Conservation (phyloP, 139 green algal genomes). For the Chlorella vulgaris region DNA sequence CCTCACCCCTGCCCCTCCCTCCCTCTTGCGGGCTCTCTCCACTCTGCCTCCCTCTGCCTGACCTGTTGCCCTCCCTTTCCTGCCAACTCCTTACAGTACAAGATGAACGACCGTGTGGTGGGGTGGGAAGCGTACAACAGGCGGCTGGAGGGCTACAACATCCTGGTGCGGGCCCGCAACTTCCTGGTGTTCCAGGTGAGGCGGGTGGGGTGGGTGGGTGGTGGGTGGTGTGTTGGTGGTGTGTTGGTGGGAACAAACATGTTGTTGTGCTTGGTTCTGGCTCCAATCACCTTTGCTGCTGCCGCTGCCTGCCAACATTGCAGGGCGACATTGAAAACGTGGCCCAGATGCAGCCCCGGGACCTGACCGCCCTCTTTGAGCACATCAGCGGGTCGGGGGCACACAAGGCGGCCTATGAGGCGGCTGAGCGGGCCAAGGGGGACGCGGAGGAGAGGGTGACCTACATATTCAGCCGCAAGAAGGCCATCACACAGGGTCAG, state of each 20-base stretch:
- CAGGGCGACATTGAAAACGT: constrained; percentile 97
- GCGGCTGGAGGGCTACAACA: constrained; percentile 78
- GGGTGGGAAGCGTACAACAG: constrained; percentile 88
- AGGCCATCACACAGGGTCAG: constrained; percentile 55
- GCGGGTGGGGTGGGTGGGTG: neutral
- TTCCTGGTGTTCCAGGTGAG: constrained; percentile 98
- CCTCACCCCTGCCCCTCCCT: too few relatives aligned
- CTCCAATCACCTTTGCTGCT: too few relatives aligned
- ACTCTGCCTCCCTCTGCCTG: too few relatives aligned
- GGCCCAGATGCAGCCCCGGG: constrained; percentile 77
- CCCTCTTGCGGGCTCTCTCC: too few relatives aligned
- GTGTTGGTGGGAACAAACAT: neutral
- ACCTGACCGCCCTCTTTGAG: constrained; percentile 93
- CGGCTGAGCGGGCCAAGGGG: constrained; percentile 55
- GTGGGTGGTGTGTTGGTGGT: neutral
- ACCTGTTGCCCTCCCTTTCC: neutral
- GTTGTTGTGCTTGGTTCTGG: neutral
- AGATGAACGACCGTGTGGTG: constrained; percentile 75
- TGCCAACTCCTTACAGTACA: constrained; percentile 61
- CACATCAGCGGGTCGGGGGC: constrained; percentile 80
- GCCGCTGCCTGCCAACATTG: too few relatives aligned
- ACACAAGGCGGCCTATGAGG: constrained; percentile 72
- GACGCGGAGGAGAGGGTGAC: constrained; percentile 70
- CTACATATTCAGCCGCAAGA: constrained; percentile 79
- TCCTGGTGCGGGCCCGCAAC: constrained; percentile 96